These are phyloP conservation scores for Leccinum solheimii DNA, from an alignment of 1,284 basidiomycete genomes.

Conservation along the genomic window DNA sequence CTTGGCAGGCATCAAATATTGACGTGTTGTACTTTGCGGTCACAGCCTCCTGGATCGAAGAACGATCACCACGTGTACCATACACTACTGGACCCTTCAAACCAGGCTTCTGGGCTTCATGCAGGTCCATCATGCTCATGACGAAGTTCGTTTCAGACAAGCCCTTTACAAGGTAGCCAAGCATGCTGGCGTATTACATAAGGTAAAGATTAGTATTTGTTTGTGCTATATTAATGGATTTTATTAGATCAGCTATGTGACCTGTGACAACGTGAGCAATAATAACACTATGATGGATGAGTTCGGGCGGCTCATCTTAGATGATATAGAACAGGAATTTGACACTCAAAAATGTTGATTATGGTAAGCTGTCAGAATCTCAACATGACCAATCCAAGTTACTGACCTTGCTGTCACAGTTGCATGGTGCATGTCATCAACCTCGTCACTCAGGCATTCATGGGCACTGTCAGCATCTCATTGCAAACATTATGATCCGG, in stretches of 20 bases:
- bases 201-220: background rate
- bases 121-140: slow-evolving; percentile 7
- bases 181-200: background rate
- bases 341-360: background rate
- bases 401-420: background rate
- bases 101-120: background rate
- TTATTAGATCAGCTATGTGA: slow-evolving; percentile 3
- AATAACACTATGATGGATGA: slow-evolving; percentile 7
- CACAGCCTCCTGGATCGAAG: slow-evolving; percentile 8
- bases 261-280: slow-evolving; percentile 6
- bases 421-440: background rate
- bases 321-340: background rate
- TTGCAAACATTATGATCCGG: background rate
- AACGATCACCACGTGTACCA: background rate
- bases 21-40: slow-evolving; percentile 3
- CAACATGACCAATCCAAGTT: background rate
- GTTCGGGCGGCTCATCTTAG: background rate
- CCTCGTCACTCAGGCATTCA: background rate
- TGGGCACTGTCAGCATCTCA: background rate
- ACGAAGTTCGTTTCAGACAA: slow-evolving; percentile 1
- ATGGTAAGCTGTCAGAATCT: background rate
- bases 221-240: background rate
- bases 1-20: slow-evolving; percentile 6
- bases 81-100: slow-evolving; percentile 1
- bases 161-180: slow-evolving; percentile 9